Conservation (phyloP, 2,329 filamentous ascomycete genomes). For the Colletotrichum tropicale region DNA sequence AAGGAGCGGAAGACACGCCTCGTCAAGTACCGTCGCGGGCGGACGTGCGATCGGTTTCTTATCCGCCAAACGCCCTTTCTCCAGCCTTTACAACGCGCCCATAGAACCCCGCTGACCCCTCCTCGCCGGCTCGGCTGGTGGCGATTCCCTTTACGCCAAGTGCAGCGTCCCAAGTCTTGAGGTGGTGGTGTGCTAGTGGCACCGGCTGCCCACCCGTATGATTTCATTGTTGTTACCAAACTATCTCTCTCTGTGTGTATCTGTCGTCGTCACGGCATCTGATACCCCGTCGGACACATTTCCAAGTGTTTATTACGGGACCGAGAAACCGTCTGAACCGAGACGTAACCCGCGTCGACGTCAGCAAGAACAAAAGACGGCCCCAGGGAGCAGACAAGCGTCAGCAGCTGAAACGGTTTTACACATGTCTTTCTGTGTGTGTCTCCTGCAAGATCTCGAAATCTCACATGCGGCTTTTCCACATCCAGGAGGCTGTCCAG, state of each 20-base stretch:
- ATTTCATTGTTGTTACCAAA: neutral
- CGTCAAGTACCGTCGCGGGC: neutral
- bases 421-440: neutral
- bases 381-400: neutral
- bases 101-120: neutral
- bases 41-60: neutral
- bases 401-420: neutral
- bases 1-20: neutral
- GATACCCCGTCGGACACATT: neutral
- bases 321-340: neutral
- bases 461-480: neutral
- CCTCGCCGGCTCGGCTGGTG: neutral
- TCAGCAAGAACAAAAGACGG: neutral
- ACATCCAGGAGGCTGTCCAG: neutral
- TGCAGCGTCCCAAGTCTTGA: neutral
- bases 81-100: neutral
- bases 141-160: conserved; percentile 3
- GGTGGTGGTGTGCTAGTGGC: neutral
- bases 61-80: neutral
- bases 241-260: neutral
- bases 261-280: neutral
- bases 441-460: neutral
- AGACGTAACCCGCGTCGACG: neutral
- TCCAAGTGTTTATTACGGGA: neutral
- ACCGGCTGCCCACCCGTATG: neutral